Evolutionary conservation across 2,329 filamentous ascomycete genomes (phyloP).

Genomic region (Ascochyta rabiei): DNA sequence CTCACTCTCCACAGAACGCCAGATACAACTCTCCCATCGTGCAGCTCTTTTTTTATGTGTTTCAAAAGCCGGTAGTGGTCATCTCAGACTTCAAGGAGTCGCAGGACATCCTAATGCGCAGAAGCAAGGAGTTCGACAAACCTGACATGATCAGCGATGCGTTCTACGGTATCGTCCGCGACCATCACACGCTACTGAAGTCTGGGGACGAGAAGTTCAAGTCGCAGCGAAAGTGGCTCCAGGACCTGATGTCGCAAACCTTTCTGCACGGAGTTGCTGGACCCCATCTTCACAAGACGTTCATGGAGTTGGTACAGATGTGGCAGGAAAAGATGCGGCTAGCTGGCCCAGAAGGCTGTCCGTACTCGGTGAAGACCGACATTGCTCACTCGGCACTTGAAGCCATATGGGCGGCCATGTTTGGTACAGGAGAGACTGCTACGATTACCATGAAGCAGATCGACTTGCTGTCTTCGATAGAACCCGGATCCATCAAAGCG

Average conservation of each 20-base stretch:
- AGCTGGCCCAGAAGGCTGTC: constrained; percentile 32
- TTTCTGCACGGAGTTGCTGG: constrained; percentile 46
- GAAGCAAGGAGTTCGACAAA: constrained; percentile 56
- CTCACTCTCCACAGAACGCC: background rate
- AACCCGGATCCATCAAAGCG: background rate
- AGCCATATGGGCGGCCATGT: constrained; percentile 22
- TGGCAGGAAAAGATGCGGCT: constrained; percentile 44
- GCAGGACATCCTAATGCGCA: constrained; percentile 50
- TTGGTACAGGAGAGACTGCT: constrained; percentile 9
- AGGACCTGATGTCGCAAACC: constrained; percentile 47
- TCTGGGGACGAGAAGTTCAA: constrained; percentile 40
- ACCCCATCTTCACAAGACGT: constrained; percentile 43
- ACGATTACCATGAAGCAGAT: constrained; percentile 18
- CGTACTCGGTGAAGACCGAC: constrained; percentile 40
- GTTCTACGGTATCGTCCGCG: constrained; percentile 42
- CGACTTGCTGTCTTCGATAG: constrained; percentile 1
- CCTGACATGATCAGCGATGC: constrained; percentile 40
- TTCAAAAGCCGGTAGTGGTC: constrained; percentile 53
- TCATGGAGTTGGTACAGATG: constrained; percentile 41
- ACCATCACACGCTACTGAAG: constrained; percentile 43
- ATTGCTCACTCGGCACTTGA: constrained; percentile 31
- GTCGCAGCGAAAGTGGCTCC: constrained; percentile 44
- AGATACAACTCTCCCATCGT: constrained; percentile 27
- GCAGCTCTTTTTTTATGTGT: constrained; percentile 57
- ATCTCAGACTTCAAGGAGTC: constrained; percentile 52